Evolutionary conservation across 2,329 filamentous ascomycete species (phyloP).

Genomic region (Pseudogymnoascus sp.): DNA sequence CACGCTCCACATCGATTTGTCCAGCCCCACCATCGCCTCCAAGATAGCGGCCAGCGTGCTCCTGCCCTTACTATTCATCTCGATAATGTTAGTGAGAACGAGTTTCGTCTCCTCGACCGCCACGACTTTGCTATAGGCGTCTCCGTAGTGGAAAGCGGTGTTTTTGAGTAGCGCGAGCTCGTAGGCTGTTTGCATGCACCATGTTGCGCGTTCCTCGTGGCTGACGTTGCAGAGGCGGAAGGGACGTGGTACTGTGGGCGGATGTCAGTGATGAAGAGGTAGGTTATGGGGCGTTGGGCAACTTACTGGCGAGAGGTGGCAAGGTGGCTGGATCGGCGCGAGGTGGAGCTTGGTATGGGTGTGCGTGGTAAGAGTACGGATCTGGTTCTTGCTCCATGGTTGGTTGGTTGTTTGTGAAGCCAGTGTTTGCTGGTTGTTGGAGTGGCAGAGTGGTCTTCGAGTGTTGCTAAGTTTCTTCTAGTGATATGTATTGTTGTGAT

Average conservation of each 20-base stretch:
- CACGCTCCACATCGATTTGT: background rate
- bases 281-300: no score
- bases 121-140: background rate
- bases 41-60: background rate
- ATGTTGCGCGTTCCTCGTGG: background rate
- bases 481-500: background rate
- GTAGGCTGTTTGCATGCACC: background rate
- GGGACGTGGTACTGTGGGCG: background rate
- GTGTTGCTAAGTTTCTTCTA: background rate
- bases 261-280: background rate
- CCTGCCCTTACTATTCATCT: background rate
- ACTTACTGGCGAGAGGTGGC: background rate
- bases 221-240: conserved; percentile 5
- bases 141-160: background rate
- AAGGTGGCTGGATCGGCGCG: background rate
- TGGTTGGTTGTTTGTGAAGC: background rate
- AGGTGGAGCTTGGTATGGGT: background rate
- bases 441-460: background rate
- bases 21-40: background rate
- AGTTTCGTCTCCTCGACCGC: background rate
- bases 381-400: background rate
- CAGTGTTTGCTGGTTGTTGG: background rate
- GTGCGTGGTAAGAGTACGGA: background rate
- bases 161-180: conserved; percentile 2
- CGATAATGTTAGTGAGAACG: background rate